A percentile compares a stretch with the other conserved stretches of the same genome.
Conservation (phyloP, 2,329 filamentous ascomycete species). For the Fusarium sp. region DNA sequence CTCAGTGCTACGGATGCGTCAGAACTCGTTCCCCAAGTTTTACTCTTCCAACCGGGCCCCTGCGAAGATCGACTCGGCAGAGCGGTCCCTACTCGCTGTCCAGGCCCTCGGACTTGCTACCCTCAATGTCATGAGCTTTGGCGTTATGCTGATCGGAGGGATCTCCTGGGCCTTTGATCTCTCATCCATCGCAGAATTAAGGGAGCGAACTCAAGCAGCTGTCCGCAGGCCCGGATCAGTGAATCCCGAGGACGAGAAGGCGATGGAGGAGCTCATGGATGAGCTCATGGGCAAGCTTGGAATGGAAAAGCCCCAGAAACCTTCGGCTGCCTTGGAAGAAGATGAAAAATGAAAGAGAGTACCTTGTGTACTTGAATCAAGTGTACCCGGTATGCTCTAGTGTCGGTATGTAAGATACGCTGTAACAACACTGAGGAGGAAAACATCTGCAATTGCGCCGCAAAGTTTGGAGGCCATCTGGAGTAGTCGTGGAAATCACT, state of each 20-base stretch:
- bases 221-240: constrained; percentile 50
- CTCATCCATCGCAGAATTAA: constrained; percentile 73
- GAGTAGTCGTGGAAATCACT: no score
- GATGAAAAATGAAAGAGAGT: constrained; percentile 12
- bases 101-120: constrained; percentile 90
- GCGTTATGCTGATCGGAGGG: constrained; percentile 79
- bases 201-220: constrained; percentile 60
- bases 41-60: constrained; percentile 69
- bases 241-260: constrained; percentile 64
- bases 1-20: constrained; percentile 71
- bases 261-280: constrained; percentile 71
- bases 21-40: constrained; percentile 74
- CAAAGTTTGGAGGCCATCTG: background rate
- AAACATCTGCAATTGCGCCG: background rate
- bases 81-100: constrained; percentile 71
- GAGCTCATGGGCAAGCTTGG: constrained; percentile 65
- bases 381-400: background rate
- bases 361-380: background rate
- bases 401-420: constrained; percentile 34
- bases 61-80: constrained; percentile 44
- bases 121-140: constrained; percentile 82
- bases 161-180: constrained; percentile 83
- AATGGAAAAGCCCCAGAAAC: constrained; percentile 47
- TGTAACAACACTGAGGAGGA: constrained; percentile 2
- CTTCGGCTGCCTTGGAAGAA: constrained; percentile 18